These are phyloP conservation scores for Rhizopogon vulgaris DNA, from an alignment of 768 basidiomycete species.

Conservation along the genomic window DNA sequence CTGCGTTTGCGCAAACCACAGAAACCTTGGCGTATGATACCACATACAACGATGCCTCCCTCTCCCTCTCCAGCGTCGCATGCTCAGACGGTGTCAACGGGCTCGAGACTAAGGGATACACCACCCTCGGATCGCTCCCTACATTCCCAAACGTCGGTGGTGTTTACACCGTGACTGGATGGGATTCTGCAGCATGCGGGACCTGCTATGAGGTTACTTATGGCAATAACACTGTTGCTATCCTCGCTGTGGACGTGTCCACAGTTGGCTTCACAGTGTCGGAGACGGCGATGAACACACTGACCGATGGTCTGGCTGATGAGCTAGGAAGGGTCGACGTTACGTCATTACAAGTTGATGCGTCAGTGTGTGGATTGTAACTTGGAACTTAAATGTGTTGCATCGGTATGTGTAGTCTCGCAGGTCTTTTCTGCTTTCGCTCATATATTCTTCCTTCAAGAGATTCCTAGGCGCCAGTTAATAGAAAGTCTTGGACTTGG, in stretches of 20 bases:
- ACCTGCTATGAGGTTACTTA: constrained; percentile 26
- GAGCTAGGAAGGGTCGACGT: constrained; percentile 16
- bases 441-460: not conserved
- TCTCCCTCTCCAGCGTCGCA: constrained; percentile 24
- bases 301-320: constrained; percentile 12
- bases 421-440: not conserved
- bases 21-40: constrained; percentile 32
- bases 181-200: constrained; percentile 21
- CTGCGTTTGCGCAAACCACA: constrained; percentile 15
- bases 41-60: constrained; percentile 26
- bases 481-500: not conserved
- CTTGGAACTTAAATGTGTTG: no score
- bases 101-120: constrained; percentile 25
- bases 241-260: constrained; percentile 52
- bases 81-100: constrained; percentile 36
- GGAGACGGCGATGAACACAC: constrained; percentile 18
- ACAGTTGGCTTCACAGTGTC: constrained; percentile 32
- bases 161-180: constrained; percentile 14
- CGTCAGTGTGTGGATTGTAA: constrained; percentile 2
- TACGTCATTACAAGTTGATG: not conserved
- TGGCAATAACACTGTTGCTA: constrained; percentile 32
- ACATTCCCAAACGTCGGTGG: constrained; percentile 34
- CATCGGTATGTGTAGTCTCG: not conserved
- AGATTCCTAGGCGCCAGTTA: not conserved
- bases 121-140: constrained; percentile 32